Evolutionary conservation across 2,329 filamentous ascomycete genomes (phyloP).

Genomic region (Ophiostoma piceae): DNA sequence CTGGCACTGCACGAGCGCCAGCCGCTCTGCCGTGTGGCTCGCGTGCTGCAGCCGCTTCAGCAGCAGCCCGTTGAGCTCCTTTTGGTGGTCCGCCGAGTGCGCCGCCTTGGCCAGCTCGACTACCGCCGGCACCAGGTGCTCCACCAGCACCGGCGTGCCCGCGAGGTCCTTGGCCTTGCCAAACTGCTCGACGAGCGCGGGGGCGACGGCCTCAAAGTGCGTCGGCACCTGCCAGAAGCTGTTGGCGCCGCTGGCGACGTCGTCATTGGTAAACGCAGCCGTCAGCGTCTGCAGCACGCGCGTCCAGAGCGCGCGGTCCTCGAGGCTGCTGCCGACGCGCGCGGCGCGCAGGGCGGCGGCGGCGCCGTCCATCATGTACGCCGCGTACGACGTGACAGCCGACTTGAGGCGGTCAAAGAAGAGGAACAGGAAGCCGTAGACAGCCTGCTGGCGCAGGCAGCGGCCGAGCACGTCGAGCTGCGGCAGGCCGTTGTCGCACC

Average conservation of each 20-base stretch:
- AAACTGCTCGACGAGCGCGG: constrained; percentile 65
- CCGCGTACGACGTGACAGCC: constrained; percentile 87
- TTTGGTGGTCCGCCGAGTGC: constrained; percentile 83
- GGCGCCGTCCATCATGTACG: constrained; percentile 73
- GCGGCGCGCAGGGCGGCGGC: constrained; percentile 54
- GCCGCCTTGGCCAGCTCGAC: constrained; percentile 74
- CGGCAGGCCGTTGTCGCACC: constrained; percentile 58
- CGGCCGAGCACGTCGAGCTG: constrained; percentile 57
- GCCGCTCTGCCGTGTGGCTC: constrained; percentile 63
- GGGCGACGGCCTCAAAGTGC: constrained; percentile 70
- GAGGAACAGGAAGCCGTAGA: constrained; percentile 72
- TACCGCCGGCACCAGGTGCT: constrained; percentile 65
- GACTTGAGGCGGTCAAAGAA: constrained; percentile 88
- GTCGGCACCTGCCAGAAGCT: constrained; percentile 85
- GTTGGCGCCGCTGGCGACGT: constrained; percentile 42
- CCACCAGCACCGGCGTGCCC: constrained; percentile 32
- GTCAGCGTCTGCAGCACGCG: constrained; percentile 66
- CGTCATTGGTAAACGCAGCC: constrained; percentile 78
- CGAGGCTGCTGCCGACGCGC: constrained; percentile 42
- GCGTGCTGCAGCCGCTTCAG: constrained; percentile 68
- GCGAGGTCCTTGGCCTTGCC: constrained; percentile 37
- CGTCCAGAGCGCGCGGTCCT: constrained; percentile 59
- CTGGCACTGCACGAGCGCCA: constrained; percentile 78
- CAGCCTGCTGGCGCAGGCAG: constrained; percentile 61
- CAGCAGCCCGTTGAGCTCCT: constrained; percentile 74